phyloP scores from a whole-genome alignment of 176 grass and related monocot species.

The Oryza coarctata region DNA sequence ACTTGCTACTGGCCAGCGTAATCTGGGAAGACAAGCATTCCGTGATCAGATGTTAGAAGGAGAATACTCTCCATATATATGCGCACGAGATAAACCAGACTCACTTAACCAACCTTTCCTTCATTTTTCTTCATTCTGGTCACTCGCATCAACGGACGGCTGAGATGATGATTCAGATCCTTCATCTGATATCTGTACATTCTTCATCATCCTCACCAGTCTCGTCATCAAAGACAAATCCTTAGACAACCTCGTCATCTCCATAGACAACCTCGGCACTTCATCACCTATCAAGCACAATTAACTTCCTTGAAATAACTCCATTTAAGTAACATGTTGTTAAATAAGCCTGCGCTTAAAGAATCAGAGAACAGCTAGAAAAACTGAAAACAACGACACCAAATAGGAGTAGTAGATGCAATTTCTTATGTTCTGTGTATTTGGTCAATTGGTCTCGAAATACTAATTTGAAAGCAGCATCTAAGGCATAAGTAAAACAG shows the following conservation, averaged over 20 bases:
- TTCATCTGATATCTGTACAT: background rate
- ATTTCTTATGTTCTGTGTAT: background rate
- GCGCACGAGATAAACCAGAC: background rate
- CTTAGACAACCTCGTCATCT: too few relatives aligned
- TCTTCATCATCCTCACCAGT: background rate
- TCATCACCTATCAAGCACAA: background rate
- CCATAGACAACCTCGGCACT: too few relatives aligned
- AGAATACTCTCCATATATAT: background rate
- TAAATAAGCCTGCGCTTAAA: background rate
- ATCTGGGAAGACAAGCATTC: background rate
- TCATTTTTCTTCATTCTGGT: background rate
- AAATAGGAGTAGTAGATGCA: background rate
- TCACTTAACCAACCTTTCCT: background rate
- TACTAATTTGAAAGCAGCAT: background rate
- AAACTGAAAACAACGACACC: background rate
- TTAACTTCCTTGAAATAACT: background rate
- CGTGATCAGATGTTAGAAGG: background rate
- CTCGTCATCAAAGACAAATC: background rate
- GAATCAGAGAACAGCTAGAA: background rate
- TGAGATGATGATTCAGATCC: background rate
- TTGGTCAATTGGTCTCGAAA: background rate
- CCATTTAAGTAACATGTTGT: background rate
- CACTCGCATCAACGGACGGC: background rate
- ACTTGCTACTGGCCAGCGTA: background rate
- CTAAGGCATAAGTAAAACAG: background rate